Conservation (phyloP, 2,329 filamentous ascomycete species). For the Paecilomyces dactylethromorphus region DNA sequence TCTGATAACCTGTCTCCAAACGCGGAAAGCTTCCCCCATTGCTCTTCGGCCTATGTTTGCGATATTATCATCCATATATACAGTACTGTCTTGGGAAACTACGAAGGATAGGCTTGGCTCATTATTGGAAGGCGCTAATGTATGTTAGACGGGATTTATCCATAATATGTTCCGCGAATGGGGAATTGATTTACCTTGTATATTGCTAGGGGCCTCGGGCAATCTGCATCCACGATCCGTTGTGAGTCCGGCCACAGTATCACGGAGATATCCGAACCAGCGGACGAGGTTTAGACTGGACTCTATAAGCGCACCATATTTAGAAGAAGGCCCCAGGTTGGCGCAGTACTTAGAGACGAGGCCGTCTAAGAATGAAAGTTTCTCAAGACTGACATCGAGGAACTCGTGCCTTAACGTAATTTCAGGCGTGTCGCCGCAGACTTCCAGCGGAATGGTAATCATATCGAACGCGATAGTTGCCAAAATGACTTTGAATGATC, state of each 20-base stretch:
- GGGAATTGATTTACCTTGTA: neutral
- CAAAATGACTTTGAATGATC: neutral
- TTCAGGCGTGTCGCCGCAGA: neutral
- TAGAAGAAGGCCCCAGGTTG: slow-evolving; percentile 12
- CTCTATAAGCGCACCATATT: slow-evolving; percentile 11
- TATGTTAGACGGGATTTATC: neutral
- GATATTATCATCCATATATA: slow-evolving; percentile 2
- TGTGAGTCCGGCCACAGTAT: slow-evolving; percentile 15
- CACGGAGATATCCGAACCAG: slow-evolving; percentile 18
- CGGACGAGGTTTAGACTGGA: slow-evolving; percentile 13
- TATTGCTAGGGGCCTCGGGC: slow-evolving; percentile 3
- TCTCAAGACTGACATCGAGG: neutral
- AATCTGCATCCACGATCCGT: slow-evolving; percentile 10
- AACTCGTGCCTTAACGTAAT: neutral
- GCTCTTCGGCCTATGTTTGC: slow-evolving; percentile 9
- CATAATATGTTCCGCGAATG: neutral
- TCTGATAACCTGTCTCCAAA: slow-evolving; percentile 12
- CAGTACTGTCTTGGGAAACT: neutral
- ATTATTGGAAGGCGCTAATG: neutral
- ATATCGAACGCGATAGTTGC: neutral
- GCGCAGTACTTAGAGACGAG: slow-evolving; percentile 12
- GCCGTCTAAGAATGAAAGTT: neutral
- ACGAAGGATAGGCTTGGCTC: neutral
- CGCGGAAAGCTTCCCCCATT: slow-evolving; percentile 8
- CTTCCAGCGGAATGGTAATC: neutral